Evolutionary conservation across 148 eudicot species (phyloP), one percentile per base, ranked within the genome.

Genomic region (Vaccinium corymbosum): DNA sequence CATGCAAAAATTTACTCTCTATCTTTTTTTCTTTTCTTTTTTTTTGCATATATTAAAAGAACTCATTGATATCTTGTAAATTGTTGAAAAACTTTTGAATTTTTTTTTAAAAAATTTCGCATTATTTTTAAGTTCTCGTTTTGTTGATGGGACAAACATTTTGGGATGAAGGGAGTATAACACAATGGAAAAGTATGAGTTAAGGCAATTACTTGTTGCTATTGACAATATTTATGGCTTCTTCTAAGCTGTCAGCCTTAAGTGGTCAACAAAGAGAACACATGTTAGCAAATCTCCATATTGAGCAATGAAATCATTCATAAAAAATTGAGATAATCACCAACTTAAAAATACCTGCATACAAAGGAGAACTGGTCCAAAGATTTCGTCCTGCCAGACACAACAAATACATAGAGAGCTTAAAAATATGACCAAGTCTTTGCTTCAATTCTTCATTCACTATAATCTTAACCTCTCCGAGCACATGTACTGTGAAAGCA

Each of bases 221-320:
- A 62, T 90, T 90, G 85, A 87, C 82, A 81, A 87, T 75, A 66
- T 86, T 64, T 72, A 88, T 80, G 80, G 92, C 92, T 46, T 88
- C 89, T 82, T 90, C 90, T 85, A 90, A 78, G 83, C 85, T 90
- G 82, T 84, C 81, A 61, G 84, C 89, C 92, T 90, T 84, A 50
- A 35, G 84, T 51, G 74, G 38, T 52, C 49, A 52, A 66, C 79
- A 46, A 32, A 27, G 6, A 84, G 48, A 78, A n/a, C 1, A 38
- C 57, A 22, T 42, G 38, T 85, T 55, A 85, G 59, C 38, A 35
- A 74, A 46, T 75, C 42, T 74, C 56, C 27, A 42, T 29, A 76
- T 57, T 19, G 73, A 72, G 79, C 51, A 56, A 59, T 56, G 56
- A 22, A 46, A 14, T 25, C 12, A 56, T 59, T 82, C 13, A 75